phyloP scores from a whole-genome alignment of 1,284 basidiomycete species.

The Fomitopsis schrenkii region DNA sequence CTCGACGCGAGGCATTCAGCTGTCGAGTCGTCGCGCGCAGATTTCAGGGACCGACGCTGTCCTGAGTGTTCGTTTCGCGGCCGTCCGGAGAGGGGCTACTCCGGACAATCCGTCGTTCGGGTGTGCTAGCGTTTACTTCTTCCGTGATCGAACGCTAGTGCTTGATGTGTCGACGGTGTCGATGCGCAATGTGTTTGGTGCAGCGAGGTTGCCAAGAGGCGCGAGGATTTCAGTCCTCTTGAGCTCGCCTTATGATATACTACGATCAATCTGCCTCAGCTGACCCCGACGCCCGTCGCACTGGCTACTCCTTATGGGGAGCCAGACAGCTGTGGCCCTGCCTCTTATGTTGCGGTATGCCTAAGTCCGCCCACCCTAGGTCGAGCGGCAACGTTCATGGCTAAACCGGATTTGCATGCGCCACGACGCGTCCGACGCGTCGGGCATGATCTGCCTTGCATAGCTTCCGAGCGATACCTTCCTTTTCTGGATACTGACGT shows the following conservation, averaged over 20 bases:
- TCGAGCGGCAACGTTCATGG: not conserved
- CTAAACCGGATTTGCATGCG: not conserved
- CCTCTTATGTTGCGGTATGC: not conserved
- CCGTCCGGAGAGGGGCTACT: not conserved
- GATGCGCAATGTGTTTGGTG: not conserved
- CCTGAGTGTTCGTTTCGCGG: not conserved
- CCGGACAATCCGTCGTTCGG: not conserved
- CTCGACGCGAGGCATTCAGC: not conserved
- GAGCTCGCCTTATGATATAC: not conserved
- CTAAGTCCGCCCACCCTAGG: not conserved
- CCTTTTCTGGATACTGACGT: not conserved
- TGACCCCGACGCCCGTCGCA: not conserved
- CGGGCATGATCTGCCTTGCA: not conserved
- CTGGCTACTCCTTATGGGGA: not conserved
- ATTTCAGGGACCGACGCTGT: not conserved
- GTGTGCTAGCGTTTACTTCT: no score
- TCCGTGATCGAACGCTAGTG: no score
- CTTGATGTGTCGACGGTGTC: no score
- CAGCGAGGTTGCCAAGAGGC: not conserved
- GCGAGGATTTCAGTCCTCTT: not conserved
- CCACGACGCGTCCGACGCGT: not conserved
- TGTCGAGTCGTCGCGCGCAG: not conserved
- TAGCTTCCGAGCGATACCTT: not conserved
- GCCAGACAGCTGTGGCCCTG: not conserved
- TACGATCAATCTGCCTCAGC: not conserved